phyloP scores from a whole-genome alignment of 495 filamentous ascomycete species.

The Penicillium daleae region DNA sequence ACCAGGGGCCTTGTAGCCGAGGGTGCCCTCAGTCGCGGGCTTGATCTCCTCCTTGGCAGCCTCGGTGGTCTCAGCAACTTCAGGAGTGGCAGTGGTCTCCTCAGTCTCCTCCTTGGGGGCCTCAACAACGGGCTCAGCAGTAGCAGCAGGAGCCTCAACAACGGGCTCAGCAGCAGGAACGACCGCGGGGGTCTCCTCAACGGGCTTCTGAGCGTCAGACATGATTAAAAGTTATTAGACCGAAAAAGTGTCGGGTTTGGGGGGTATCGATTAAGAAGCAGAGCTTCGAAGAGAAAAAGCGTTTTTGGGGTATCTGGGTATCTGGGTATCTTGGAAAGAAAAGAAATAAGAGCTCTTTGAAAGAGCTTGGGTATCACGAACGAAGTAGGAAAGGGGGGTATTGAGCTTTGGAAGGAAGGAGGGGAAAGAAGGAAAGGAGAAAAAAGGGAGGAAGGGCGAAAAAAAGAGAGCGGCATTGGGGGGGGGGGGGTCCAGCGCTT shows the following conservation, averaged over 20 bases:
- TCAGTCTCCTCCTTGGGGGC: constrained; percentile 42
- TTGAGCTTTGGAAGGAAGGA: constrained; percentile 30
- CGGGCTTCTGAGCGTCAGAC: constrained; percentile 55
- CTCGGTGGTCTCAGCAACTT: constrained; percentile 44
- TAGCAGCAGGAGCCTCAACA: constrained; percentile 41
- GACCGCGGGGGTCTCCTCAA: constrained; percentile 51
- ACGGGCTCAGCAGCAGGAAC: constrained; percentile 42
- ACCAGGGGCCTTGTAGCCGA: constrained; percentile 87
- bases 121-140: constrained; percentile 42
- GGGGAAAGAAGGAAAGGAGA: constrained; percentile 30
- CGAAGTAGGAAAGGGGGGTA: constrained; percentile 36
- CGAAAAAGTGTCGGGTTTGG: constrained; percentile 29
- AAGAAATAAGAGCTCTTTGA: constrained; percentile 44
- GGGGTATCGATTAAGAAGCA: constrained; percentile 42
- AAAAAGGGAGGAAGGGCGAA: constrained; percentile 37
- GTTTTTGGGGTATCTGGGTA: constrained; percentile 39
- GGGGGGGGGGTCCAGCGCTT: constrained; percentile 27
- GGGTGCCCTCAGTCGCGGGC: constrained; percentile 66
- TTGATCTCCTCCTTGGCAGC: constrained; percentile 52
- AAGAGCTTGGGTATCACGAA: constrained; percentile 55
- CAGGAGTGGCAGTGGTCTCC: constrained; percentile 41
- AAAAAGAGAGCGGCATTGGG: constrained; percentile 34
- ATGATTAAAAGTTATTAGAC: constrained; percentile 45
- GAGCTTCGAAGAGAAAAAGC: constrained; percentile 33
- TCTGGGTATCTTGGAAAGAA: constrained; percentile 46